Base-by-base conservation (phyloP, 305 asterid genomes). In the Rubia occidens region DNA sequence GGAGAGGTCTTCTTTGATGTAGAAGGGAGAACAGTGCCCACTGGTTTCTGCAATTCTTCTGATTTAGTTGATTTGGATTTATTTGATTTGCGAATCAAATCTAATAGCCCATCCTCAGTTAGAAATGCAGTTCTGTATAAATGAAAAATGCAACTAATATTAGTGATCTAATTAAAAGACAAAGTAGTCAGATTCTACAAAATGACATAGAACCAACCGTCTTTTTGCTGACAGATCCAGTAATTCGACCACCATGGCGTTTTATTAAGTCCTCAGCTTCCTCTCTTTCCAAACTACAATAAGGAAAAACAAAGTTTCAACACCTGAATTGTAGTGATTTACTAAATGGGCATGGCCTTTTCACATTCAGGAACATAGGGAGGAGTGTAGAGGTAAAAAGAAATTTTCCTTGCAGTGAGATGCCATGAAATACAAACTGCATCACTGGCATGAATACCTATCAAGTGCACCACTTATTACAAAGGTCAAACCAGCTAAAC, bases 381-480 rank as follows among this genome's bases (percentile, higher is more conserved):
- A 54, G 21, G 51, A n/a, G 56, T 29, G 9, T 11, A 17, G 7
- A n/a, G 49, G 64, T 35, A 35, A 47, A n/a, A 32, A 56, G 64
- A 66, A 5, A 29, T 32, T 17, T 35, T 18, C 29, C 37, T 10
- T 20, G 49, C 29, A 32, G 11, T 26, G 29, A 17, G 26, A 17
- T 32, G 6, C 18, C 10, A 54, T 39, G 49, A 39, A 18, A 18
- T 21, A 67, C 53, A 58, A 67, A 68, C 69, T 69, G 65, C 75
- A 55, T 24, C 66, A 29, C 39, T 24, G 56, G 64, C 55, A 74
- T 51, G 55, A 59, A 61, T 86, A 94, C 99, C 97, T 94, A 81
- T 94, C 99, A 63, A 94, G 96, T 13, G 99, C 91, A 82, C 99
- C 99, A 80, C 96, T 91, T 70, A 94, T 91, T 74, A 94, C 97